Evolutionary conservation across 495 filamentous ascomycete species (phyloP).

Genomic region (Daldinia bambusicola): DNA sequence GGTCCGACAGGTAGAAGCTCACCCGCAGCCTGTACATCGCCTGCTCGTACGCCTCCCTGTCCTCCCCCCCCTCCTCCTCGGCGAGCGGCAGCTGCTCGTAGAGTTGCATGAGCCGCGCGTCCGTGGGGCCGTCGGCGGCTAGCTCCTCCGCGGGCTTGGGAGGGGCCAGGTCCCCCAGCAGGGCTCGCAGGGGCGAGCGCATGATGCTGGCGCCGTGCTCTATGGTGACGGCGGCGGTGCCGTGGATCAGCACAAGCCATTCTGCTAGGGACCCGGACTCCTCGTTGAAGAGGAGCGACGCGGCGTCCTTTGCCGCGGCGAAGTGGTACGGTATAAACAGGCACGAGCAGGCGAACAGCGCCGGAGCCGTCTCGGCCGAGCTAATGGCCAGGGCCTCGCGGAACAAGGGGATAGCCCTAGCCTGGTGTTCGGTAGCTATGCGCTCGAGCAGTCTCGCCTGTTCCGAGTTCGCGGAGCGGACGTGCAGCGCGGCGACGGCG

Average conservation of each 20-base stretch:
- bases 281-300: conserved; percentile 40
- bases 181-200: conserved; percentile 28
- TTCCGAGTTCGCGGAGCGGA: conserved; percentile 10
- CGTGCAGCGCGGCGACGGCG: conserved; percentile 38
- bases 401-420: conserved; percentile 37
- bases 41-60: conserved; percentile 12
- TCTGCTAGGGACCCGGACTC: conserved; percentile 36
- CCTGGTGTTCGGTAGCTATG: conserved; percentile 37
- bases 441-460: conserved; percentile 16
- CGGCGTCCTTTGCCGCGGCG: conserved; percentile 32
- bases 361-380: conserved; percentile 21
- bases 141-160: conserved; percentile 22
- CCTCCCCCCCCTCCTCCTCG: conserved; percentile 7
- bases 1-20: conserved; percentile 36
- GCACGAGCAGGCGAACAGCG: conserved; percentile 45
- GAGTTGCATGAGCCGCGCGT: conserved; percentile 22
- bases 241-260: conserved; percentile 42
- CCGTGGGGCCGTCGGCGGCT: conserved; percentile 12
- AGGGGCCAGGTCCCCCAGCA: conserved; percentile 20
- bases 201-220: conserved; percentile 17
- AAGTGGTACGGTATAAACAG: conserved; percentile 43
- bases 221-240: conserved; percentile 33
- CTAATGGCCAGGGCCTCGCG: conserved; percentile 32
- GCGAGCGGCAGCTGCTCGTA: conserved; percentile 3
- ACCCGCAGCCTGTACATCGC: conserved; percentile 26